Percentiles rank a stretch among this genome's conserved stretches.
Evolutionary conservation across 148 eudicot genomes (phyloP).

Genomic region (Polygonum aviculare): DNA sequence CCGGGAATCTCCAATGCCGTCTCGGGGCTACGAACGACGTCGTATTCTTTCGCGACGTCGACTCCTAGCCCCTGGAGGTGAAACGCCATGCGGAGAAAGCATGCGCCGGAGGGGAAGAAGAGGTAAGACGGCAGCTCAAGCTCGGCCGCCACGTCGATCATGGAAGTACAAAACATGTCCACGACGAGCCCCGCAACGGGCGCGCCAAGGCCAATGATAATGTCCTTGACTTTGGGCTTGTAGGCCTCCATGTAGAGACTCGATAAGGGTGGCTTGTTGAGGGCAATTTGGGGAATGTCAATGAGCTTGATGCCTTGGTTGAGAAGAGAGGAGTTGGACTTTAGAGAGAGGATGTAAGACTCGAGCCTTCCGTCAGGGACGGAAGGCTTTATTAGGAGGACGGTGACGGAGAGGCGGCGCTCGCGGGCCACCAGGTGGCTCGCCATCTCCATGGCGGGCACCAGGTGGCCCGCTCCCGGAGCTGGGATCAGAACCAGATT

Average conservation of each 20-base stretch:
- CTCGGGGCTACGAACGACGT: slow-evolving; percentile 15
- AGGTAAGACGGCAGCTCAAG: slow-evolving; percentile 24
- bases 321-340: slow-evolving; percentile 13
- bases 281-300: neutral
- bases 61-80: slow-evolving; percentile 15
- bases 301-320: neutral
- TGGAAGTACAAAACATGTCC: slow-evolving; percentile 24
- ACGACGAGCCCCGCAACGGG: slow-evolving; percentile 23
- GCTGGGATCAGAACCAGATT: slow-evolving; percentile 24
- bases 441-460: slow-evolving; percentile 29
- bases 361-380: neutral
- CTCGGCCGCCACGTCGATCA: slow-evolving; percentile 33
- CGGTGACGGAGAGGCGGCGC: slow-evolving; percentile 18
- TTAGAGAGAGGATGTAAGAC: slow-evolving; percentile 19
- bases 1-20: slow-evolving; percentile 17
- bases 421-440: slow-evolving; percentile 21
- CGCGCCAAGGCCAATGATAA: slow-evolving; percentile 11
- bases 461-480: slow-evolving; percentile 21
- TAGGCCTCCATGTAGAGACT: slow-evolving; percentile 3
- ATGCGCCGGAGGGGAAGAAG: slow-evolving; percentile 24
- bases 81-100: slow-evolving; percentile 16
- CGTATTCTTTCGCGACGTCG: slow-evolving; percentile 8
- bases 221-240: slow-evolving; percentile 18
- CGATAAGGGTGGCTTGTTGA: slow-evolving; percentile 10
- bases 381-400: slow-evolving; percentile 32